phyloP scores from a whole-genome alignment of 495 filamentous ascomycete genomes.

The Mytilinidion resinicola region DNA sequence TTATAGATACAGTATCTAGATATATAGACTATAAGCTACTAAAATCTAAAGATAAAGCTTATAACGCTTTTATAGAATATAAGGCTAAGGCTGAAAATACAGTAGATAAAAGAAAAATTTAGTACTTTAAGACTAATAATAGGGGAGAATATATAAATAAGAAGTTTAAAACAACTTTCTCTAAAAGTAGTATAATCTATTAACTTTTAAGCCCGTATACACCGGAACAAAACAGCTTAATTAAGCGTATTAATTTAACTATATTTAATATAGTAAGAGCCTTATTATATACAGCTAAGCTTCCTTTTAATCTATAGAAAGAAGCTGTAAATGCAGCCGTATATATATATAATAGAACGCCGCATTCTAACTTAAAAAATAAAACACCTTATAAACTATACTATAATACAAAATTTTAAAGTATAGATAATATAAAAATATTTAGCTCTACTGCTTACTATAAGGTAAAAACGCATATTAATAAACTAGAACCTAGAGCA shows the following conservation, averaged over 20 bases:
- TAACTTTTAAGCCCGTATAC: background rate
- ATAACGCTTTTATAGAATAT: background rate
- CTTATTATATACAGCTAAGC: background rate
- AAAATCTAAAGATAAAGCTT: background rate
- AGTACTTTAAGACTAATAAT: background rate
- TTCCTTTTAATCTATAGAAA: background rate
- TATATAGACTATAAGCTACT: background rate
- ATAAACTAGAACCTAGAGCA: background rate
- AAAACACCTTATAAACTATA: background rate
- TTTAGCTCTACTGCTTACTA: background rate
- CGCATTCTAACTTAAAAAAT: background rate
- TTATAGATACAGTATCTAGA: background rate
- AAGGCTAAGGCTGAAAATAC: background rate
- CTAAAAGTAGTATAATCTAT: background rate
- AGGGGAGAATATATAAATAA: background rate
- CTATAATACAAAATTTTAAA: background rate
- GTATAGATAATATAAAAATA: background rate
- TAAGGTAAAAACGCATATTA: background rate
- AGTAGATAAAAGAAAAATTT: background rate
- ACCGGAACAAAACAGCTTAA: background rate
- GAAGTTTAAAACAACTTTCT: background rate
- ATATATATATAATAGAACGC: background rate
- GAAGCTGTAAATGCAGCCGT: background rate
- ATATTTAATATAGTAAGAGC: background rate
- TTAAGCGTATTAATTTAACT: background rate